These are phyloP conservation scores for Sugiyamaella novakii DNA, from an alignment of 1,139 yeast species.

Conservation along the genomic window DNA sequence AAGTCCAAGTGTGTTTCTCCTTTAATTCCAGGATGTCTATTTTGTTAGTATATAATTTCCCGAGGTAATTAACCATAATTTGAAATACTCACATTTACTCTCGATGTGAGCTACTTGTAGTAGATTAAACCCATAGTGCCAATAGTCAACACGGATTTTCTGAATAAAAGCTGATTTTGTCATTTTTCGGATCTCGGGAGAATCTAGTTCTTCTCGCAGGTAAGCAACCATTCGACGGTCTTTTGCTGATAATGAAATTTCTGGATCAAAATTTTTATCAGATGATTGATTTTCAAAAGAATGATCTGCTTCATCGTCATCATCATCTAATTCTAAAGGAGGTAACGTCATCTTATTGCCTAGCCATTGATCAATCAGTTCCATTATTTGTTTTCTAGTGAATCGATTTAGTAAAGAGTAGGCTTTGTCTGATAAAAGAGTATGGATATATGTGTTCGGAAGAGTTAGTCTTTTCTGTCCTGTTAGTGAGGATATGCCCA, in stretches of 20 bases:
- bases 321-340: constrained; percentile 19
- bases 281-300: not conserved
- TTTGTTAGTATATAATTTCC: not conserved
- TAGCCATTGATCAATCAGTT: constrained; percentile 28
- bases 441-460: constrained; percentile 26
- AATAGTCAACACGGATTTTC: constrained; percentile 54
- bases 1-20: constrained; percentile 55
- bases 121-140: constrained; percentile 66
- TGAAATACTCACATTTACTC: constrained; percentile 47
- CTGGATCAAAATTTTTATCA: constrained; percentile 2
- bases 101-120: constrained; percentile 75
- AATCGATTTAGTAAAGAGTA: constrained; percentile 20
- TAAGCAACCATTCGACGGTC: constrained; percentile 15
- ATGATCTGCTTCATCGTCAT: constrained; percentile 11
- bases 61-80: too few relatives aligned
- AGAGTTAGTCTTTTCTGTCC: constrained; percentile 19
- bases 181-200: constrained; percentile 27
- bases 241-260: constrained; percentile 8
- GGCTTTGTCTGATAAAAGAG: constrained; percentile 22
- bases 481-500: not conserved
- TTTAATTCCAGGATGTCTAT: constrained; percentile 58
- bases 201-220: constrained; percentile 22
- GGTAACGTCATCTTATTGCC: constrained; percentile 25
- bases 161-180: constrained; percentile 54
- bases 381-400: constrained; percentile 21